Evolutionary conservation across 108 stramenopile genomes (phyloP).

Genomic region (Cyclotella baltica): DNA sequence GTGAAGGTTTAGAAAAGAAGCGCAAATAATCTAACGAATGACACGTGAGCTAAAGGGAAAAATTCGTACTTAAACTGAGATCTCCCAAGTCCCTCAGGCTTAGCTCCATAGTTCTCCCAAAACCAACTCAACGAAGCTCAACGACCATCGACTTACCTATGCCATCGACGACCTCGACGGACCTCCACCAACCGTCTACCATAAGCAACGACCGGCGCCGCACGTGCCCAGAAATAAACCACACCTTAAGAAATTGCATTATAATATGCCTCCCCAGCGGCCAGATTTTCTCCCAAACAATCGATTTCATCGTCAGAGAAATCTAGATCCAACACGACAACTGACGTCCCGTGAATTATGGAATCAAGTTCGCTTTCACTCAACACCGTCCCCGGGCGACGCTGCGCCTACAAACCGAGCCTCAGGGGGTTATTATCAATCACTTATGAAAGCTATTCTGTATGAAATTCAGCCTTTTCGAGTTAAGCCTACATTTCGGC

Average conservation of each 20-base stretch:
- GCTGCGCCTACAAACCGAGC: not conserved
- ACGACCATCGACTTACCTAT: too few species aligned
- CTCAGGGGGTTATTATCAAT: slow-evolving; percentile 26
- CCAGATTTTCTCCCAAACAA: slow-evolving; percentile 15
- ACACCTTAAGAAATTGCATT: not conserved
- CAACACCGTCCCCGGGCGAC: not conserved
- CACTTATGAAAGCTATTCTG: slow-evolving; percentile 55
- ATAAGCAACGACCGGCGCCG: too few species aligned
- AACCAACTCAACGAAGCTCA: too few species aligned
- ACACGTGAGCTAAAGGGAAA: too few species aligned
- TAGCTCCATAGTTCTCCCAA: too few species aligned
- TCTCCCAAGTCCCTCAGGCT: too few species aligned
- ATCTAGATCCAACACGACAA: slow-evolving; percentile 33
- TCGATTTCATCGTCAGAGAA: not conserved
- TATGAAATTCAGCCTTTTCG: slow-evolving; percentile 86
- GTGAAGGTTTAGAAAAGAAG: too few species aligned
- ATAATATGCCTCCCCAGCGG: not conserved
- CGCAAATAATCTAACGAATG: too few species aligned
- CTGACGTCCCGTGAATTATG: slow-evolving; percentile 33
- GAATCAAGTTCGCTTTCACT: slow-evolving; percentile 43
- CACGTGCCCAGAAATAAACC: too few species aligned
- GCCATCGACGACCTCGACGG: too few species aligned
- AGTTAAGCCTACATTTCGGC: slow-evolving; percentile 31
- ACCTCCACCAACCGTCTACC: too few species aligned
- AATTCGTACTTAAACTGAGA: too few species aligned